phyloP scores from a whole-genome alignment of 2,329 filamentous ascomycete genomes.

The Trichoderma breve region DNA sequence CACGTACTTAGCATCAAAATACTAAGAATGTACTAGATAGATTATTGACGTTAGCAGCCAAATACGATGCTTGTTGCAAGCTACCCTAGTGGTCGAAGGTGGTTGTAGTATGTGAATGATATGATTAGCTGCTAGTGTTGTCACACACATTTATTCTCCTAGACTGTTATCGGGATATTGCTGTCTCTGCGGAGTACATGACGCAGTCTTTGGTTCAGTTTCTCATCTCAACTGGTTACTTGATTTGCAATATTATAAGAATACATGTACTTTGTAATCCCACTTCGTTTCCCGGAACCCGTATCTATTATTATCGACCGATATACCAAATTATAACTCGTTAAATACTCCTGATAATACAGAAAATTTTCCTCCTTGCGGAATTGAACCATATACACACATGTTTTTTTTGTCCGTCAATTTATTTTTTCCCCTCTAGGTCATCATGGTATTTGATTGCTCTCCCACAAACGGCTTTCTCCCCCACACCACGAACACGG shows the following conservation, averaged over 20 bases:
- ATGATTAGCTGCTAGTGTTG: no score
- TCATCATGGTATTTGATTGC: background rate
- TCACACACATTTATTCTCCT: no score
- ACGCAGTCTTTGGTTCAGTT: background rate
- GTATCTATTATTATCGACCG: background rate
- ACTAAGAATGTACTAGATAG: no score
- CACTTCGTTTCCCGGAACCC: background rate
- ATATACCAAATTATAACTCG: background rate
- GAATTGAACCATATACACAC: background rate
- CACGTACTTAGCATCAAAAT: no score
- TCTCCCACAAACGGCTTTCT: slow-evolving; percentile 47
- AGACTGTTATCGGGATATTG: no score
- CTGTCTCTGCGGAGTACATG: no score
- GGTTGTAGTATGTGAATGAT: no score
- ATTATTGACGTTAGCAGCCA: no score
- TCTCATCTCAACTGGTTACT: background rate
- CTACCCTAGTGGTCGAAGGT: no score
- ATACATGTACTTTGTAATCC: no score
- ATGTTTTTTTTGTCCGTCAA: background rate
- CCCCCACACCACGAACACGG: slow-evolving; percentile 50
- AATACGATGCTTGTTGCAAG: no score
- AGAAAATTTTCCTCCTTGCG: background rate
- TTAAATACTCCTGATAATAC: background rate
- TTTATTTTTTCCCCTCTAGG: background rate
- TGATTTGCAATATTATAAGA: background rate